A percentile compares a stretch with the other conserved stretches of the same genome.
These are phyloP conservation scores for Mycena albidolilacea DNA, from an alignment of 768 basidiomycete genomes.

Conservation along the genomic window DNA sequence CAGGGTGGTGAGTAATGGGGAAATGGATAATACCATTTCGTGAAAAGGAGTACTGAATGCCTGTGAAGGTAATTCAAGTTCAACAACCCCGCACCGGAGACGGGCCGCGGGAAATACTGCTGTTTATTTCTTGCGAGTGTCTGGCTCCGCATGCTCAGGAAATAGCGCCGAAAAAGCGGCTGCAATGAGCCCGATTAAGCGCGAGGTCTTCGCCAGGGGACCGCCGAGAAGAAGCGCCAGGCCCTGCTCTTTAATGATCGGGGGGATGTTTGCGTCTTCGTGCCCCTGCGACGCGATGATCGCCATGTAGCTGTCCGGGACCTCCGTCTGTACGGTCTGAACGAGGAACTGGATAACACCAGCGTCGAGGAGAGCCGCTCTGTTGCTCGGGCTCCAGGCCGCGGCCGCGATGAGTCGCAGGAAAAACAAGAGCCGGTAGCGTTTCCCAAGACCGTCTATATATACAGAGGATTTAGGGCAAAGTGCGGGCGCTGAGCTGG, in stretches of 20 bases:
- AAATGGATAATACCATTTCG: too few relatives aligned
- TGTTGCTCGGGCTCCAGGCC: slow-evolving; percentile 34
- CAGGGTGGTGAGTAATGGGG: too few relatives aligned
- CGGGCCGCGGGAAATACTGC: too few relatives aligned
- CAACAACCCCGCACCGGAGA: too few relatives aligned
- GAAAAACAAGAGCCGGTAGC: slow-evolving; percentile 32
- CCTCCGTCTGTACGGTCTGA: slow-evolving; percentile 26
- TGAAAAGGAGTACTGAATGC: too few relatives aligned
- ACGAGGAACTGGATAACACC: slow-evolving; percentile 34
- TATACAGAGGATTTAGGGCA: background rate
- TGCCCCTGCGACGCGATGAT: slow-evolving; percentile 12
- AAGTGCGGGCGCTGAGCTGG: background rate
- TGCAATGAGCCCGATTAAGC: too few relatives aligned
- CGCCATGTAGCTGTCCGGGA: slow-evolving; percentile 31
- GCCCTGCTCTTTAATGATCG: background rate
- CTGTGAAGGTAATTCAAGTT: too few relatives aligned
- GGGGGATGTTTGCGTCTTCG: background rate
- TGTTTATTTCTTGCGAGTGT: too few relatives aligned
- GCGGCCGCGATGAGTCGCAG: slow-evolving; percentile 25
- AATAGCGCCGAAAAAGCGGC: too few relatives aligned
- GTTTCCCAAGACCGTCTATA: slow-evolving; percentile 3
- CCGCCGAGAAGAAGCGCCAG: too few relatives aligned
- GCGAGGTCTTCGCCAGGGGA: too few relatives aligned
- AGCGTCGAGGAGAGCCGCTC: slow-evolving; percentile 34
- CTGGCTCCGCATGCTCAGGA: too few relatives aligned